Base-by-base conservation (phyloP, 2,329 filamentous ascomycete species). In the Stemphylium vesicarium region DNA sequence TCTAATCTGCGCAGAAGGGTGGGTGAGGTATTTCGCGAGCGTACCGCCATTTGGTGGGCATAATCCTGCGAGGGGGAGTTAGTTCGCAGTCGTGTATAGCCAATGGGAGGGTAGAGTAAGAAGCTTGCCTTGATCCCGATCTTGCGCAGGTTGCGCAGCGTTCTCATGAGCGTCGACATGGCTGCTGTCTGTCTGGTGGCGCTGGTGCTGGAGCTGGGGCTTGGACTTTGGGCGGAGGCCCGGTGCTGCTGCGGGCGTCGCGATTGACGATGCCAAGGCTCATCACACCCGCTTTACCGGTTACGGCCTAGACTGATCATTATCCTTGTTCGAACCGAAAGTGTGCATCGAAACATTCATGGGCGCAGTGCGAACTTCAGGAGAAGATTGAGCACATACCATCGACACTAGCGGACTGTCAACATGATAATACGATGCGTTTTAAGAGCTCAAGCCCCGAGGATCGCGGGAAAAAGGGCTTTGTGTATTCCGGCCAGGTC, bases 101-200 rank as follows among this genome's bases (percentile, higher is more conserved):
- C 32, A 45, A 36, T 45, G 42, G 42, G 6, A 36, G 20, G 9
- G 5, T 4, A n/a, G 42, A 6, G 1, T 5, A 12, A 3, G 26
- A 47, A 13, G 57, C 79, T 62, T 78, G 92, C 92, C 88, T 93
- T 96, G 73, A 97, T 73, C 50, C 95, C 95, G 75, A 96, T 86
- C 80, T 86, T 88, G 82, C 92, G 88, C 75, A 97, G 77, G 78
- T 97, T 96, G 78, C 88, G 84, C 73, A 97, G 79, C 22, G 94
- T 97, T 79, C 95, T 89, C 65, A 88, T 79, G 70, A 96, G 81
- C 57, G 92, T 96, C 82, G 95, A 98, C 95, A 99, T 99, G 77
- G 77, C 83, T 80, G 74, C 68, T 32, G 37, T 22, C 68, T 60
- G 64, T 62, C 33, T 36, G 43, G 22, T 39, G 53, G 58, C 58